These are phyloP conservation scores for Venturia pyrina DNA, from an alignment of 2,329 filamentous ascomycete species.

Conservation along the genomic window DNA sequence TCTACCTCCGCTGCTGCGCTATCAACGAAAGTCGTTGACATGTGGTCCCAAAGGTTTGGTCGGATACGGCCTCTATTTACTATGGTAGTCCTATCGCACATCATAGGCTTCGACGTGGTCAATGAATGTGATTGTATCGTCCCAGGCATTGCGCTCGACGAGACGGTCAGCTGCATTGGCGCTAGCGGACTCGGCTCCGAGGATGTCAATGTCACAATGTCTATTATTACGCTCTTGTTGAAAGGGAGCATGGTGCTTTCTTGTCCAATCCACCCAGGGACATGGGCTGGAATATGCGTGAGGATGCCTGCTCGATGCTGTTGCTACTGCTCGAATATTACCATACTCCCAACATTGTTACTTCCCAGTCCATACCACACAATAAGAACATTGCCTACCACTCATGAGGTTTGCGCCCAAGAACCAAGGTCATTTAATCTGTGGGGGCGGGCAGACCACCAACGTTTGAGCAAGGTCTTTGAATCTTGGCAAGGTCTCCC, in stretches of 20 bases:
- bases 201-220: slow-evolving; percentile 56
- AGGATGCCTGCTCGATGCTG: slow-evolving; percentile 40
- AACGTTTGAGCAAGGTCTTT: not conserved
- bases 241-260: too few species aligned
- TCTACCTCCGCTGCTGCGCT: not conserved
- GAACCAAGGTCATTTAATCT: not conserved
- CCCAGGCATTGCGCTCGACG: slow-evolving; percentile 30
- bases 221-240: slow-evolving; percentile 40
- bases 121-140: slow-evolving; percentile 48
- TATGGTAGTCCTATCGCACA: slow-evolving; percentile 57
- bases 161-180: slow-evolving; percentile 58
- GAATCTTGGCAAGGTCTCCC: not conserved
- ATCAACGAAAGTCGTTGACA: not conserved
- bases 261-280: too few species aligned
- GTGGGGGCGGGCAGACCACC: not conserved
- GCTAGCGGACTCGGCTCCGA: slow-evolving; percentile 71
- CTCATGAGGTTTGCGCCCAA: not conserved
- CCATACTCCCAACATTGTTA: too few species aligned
- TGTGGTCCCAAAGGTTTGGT: not conserved
- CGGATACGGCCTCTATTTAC: slow-evolving; percentile 28
- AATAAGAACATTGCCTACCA: too few species aligned
- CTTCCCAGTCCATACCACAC: too few species aligned
- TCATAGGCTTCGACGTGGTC: slow-evolving; percentile 69
- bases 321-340: too few species aligned
- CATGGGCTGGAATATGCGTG: too few species aligned